Conservation (phyloP, 2,329 filamentous ascomycete species). For the Aspergillus glaucus region DNA sequence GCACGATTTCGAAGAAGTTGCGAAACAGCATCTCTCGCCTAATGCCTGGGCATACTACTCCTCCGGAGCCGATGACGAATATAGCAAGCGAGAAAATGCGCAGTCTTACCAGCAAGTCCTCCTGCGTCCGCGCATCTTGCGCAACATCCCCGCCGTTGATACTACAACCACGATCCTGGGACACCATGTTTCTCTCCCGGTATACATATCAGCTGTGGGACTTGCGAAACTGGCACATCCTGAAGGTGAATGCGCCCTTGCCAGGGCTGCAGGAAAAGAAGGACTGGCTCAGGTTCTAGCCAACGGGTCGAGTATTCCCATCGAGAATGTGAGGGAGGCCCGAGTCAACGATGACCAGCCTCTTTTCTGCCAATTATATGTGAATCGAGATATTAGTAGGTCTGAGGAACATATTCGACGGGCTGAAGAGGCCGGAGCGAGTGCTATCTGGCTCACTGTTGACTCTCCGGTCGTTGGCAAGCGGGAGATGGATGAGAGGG, state of each 20-base stretch:
- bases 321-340: slow-evolving; percentile 32
- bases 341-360: slow-evolving; percentile 16
- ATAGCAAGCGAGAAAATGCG: slow-evolving; percentile 41
- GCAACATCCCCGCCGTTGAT: slow-evolving; percentile 33
- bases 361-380: slow-evolving; percentile 34
- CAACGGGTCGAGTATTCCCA: slow-evolving; percentile 35
- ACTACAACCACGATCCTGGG: slow-evolving; percentile 31
- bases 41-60: slow-evolving; percentile 40
- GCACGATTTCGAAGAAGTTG: slow-evolving; percentile 34
- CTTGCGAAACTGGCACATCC: slow-evolving; percentile 41
- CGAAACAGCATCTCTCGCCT: slow-evolving; percentile 20
- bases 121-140: slow-evolving; percentile 43
- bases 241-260: slow-evolving; percentile 39
- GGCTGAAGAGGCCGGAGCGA: slow-evolving; percentile 21
- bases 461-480: slow-evolving; percentile 30
- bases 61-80: slow-evolving; percentile 46
- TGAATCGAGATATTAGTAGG: slow-evolving; percentile 24
- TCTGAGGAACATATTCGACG: slow-evolving; percentile 20
- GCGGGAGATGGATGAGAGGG: slow-evolving; percentile 26
- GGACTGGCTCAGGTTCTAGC: slow-evolving; percentile 33
- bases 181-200: slow-evolving; percentile 27
- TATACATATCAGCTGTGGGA: slow-evolving; percentile 38
- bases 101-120: slow-evolving; percentile 40
- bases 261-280: slow-evolving; percentile 33
- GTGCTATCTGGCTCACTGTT: slow-evolving; percentile 28